Percentiles rank a stretch among this genome's conserved stretches.
These are phyloP conservation scores for Waltergamsia citrina DNA, from an alignment of 2,329 filamentous ascomycete species.

Conservation along the genomic window DNA sequence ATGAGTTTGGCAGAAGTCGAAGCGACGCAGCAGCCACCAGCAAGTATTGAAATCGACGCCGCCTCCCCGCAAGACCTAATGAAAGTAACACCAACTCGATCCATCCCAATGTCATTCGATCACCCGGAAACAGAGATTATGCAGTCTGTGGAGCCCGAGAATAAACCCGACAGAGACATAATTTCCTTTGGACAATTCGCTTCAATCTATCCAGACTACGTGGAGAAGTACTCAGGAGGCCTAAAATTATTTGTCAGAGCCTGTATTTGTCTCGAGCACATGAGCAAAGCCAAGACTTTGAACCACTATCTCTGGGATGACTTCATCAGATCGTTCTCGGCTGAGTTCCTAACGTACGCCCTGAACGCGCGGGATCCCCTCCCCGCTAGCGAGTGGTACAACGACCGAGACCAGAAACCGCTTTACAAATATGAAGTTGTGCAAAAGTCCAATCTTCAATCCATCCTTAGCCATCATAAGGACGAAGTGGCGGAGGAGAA, in stretches of 20 bases:
- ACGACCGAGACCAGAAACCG: slow-evolving; percentile 15
- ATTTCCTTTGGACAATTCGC: slow-evolving; percentile 21
- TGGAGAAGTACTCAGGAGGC: slow-evolving; percentile 25
- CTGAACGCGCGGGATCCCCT: slow-evolving; percentile 16
- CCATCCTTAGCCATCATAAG: slow-evolving; percentile 22
- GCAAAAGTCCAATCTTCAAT: slow-evolving; percentile 21
- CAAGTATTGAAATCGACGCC: not conserved
- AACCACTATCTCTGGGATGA: slow-evolving; percentile 41
- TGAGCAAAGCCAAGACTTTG: slow-evolving; percentile 22
- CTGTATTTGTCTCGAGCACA: slow-evolving; percentile 30
- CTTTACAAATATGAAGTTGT: slow-evolving; percentile 22
- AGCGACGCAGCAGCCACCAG: not conserved
- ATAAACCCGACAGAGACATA: not conserved
- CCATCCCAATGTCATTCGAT: no score
- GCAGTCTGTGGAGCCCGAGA: not conserved
- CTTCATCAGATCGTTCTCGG: slow-evolving; percentile 35
- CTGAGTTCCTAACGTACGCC: slow-evolving; percentile 32
- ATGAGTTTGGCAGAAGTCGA: not conserved
- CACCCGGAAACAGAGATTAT: no score
- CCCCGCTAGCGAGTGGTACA: slow-evolving; percentile 32
- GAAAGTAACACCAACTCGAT: not conserved
- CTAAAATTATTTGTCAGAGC: slow-evolving; percentile 32
- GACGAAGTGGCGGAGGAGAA: slow-evolving; percentile 16
- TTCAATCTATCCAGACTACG: slow-evolving; percentile 32
- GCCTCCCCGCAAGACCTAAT: not conserved